phyloP scores from a whole-genome alignment of 2,329 filamentous ascomycete species.

The Diaporthe humulicola region DNA sequence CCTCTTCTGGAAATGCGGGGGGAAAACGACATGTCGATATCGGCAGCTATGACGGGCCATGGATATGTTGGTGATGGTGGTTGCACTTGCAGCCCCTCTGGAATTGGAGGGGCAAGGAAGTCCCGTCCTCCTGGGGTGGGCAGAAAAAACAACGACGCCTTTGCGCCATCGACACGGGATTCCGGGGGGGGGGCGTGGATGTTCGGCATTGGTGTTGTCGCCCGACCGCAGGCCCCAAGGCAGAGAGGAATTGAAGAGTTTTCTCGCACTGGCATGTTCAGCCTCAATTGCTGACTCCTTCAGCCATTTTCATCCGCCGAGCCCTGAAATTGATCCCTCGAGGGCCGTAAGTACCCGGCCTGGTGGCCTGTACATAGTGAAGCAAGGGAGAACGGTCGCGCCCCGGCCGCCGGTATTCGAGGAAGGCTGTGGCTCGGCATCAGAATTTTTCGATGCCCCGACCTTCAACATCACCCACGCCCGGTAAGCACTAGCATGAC shows the following conservation, averaged over 20 bases:
- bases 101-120: conserved; percentile 17
- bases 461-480: conserved; percentile 10
- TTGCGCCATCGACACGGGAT: conserved; percentile 6
- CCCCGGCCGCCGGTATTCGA: not conserved
- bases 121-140: conserved; percentile 8
- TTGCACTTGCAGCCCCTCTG: conserved; percentile 17
- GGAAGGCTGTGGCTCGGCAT: conserved; percentile 12
- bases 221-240: not conserved
- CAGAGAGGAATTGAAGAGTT: conserved; percentile 30
- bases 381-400: conserved; percentile 7
- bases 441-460: conserved; percentile 18
- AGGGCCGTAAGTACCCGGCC: conserved; percentile 10
- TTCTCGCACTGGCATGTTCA: conserved; percentile 33
- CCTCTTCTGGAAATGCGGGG: conserved; percentile 14
- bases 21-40: conserved; percentile 20
- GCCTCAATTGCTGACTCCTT: conserved; percentile 28
- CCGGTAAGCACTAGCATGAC: conserved; percentile 21
- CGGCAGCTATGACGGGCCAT: conserved; percentile 2
- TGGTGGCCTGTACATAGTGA: not conserved
- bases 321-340: conserved; percentile 15
- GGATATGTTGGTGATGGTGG: not conserved
- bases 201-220: conserved; percentile 4
- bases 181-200: not conserved
- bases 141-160: conserved; percentile 16
- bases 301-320: conserved; percentile 5